A percentile compares a stretch with the other conserved stretches of the same genome.
These are phyloP conservation scores for Pleurotus pulmonarius DNA, from an alignment of 768 basidiomycete species.

Conservation along the genomic window DNA sequence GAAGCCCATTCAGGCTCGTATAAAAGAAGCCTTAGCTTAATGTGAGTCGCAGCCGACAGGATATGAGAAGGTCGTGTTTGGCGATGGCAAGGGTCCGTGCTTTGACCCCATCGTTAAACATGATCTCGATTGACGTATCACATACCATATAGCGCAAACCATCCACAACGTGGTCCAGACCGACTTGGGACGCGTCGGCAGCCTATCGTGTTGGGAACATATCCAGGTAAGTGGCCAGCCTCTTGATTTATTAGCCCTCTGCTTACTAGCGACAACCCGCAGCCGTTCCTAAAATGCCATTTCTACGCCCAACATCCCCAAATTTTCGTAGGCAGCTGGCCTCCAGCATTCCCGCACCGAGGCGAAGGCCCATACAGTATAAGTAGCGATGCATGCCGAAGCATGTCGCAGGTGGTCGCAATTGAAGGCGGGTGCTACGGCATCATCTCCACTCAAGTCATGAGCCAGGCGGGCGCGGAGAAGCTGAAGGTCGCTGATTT, in stretches of 20 bases:
- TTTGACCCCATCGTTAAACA: too few species aligned
- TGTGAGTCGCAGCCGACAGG: conserved; percentile 20
- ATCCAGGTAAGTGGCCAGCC: conserved; percentile 15
- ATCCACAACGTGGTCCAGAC: conserved; percentile 26
- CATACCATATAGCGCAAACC: conserved; percentile 17
- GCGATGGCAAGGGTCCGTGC: conserved; percentile 24
- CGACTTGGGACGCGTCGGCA: conserved; percentile 21
- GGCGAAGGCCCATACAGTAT: conserved; percentile 24
- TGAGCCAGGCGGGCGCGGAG: conserved; percentile 21
- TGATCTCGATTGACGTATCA: background rate
- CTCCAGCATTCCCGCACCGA: conserved; percentile 22
- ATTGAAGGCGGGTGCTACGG: conserved; percentile 27
- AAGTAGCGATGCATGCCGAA: conserved; percentile 22
- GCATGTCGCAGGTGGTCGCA: conserved; percentile 24
- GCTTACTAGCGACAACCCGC: too few species aligned
- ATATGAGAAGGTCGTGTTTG: conserved; percentile 26
- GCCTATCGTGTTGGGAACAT: conserved; percentile 26
- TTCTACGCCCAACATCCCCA: conserved; percentile 27
- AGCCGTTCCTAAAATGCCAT: conserved; percentile 26
- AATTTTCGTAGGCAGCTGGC: conserved; percentile 26
- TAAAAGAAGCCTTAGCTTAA: conserved; percentile 5
- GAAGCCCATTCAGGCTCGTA: background rate
- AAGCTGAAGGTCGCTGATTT: conserved; percentile 23
- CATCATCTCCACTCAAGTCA: conserved; percentile 23
- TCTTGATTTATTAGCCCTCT: too few species aligned